Percentiles rank a stretch among this genome's conserved stretches.
Evolutionary conservation across 208 protist genomes (phyloP).

Genomic region (Sergeia podlipaevii): DNA sequence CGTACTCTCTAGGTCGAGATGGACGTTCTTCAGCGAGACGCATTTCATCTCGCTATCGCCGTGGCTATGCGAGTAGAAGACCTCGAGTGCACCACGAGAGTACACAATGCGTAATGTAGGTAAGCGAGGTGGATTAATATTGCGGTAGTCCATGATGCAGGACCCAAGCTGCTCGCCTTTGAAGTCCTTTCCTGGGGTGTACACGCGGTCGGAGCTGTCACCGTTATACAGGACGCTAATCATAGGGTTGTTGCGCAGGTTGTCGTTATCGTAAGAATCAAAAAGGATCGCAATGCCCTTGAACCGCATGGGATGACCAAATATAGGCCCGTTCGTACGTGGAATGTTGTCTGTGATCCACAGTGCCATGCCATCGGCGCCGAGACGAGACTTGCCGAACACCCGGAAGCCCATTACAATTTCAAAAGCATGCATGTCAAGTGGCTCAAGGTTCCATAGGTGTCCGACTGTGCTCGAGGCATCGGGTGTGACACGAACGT

Average conservation of each 20-base stretch:
- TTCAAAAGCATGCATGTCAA: slow-evolving; percentile 81
- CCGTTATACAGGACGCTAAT: slow-evolving; percentile 54
- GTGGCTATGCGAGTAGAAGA: slow-evolving; percentile 42
- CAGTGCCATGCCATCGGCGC: slow-evolving; percentile 77
- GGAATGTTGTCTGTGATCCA: slow-evolving; percentile 54
- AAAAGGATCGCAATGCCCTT: slow-evolving; percentile 80
- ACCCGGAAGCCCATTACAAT: slow-evolving; percentile 78
- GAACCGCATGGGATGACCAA: slow-evolving; percentile 61
- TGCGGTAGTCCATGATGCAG: slow-evolving; percentile 62
- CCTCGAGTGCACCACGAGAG: slow-evolving; percentile 22
- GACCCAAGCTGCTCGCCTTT: slow-evolving; percentile 29
- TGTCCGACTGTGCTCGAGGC: slow-evolving; percentile 36
- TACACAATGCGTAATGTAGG: slow-evolving; percentile 57
- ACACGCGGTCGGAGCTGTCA: slow-evolving; percentile 17
- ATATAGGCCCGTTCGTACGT: slow-evolving; percentile 41
- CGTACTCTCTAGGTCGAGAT: slow-evolving; percentile 19
- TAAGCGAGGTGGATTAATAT: slow-evolving; percentile 15
- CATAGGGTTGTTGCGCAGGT: slow-evolving; percentile 67
- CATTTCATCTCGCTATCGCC: slow-evolving; percentile 48
- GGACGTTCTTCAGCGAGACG: slow-evolving; percentile 26
- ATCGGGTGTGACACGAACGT: slow-evolving; percentile 78
- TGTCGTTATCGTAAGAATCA: slow-evolving; percentile 90
- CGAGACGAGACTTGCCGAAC: slow-evolving; percentile 14
- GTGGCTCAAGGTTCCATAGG: slow-evolving; percentile 75
- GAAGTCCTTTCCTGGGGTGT: slow-evolving; percentile 56